Evolutionary conservation across 768 basidiomycete genomes (phyloP), one percentile per base, ranked within the genome.

Genomic region (Dioszegia hungarica): DNA sequence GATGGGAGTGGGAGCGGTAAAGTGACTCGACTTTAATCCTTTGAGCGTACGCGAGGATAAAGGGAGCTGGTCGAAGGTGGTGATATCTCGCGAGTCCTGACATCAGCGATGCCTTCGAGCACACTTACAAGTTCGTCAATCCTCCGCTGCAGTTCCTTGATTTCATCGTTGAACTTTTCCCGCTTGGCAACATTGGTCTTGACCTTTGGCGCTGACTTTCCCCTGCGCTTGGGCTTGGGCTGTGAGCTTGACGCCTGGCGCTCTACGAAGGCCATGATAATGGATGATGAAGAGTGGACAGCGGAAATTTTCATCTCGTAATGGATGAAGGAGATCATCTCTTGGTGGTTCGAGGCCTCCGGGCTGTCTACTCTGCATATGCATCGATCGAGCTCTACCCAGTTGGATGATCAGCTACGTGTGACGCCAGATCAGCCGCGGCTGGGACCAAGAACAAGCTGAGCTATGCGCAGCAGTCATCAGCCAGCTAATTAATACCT

Each of bases 1-100:
- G 66, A 99, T 95, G 24, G 95, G 95, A 45, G 95, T 99, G 9
- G 95, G 95, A 39, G 85, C 80, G 39, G 86, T 81, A 67, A 92
- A 95, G 69, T 85, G 90, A 0, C 86, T 84, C 59, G 89, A 88
- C 78, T 89, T 90, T 33, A 98, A 79, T 15, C 89, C 90, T 77
- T 83, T 82, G 68, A 88, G 86, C 1, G 90, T 90, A 15, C 79
- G 74, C 12, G 84, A 80, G 0, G 89, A 91, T 39, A 94, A 82
- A 5, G 90, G 90, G 19, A 92, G 80, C 66, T 88, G 85, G 20
- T 82, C 66, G 74, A 92, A 92, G 2, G 80, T 75, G 54, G 80
- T 81, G 22, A 86, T 71, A 31, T 79, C 81, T 2, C 78, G 76
- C 5, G 81, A 75, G 39, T 80, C 80, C 87, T 88, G 67, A 15